Evolutionary conservation across 108 stramenopile genomes (phyloP).

Genomic region (Seminavis robusta): DNA sequence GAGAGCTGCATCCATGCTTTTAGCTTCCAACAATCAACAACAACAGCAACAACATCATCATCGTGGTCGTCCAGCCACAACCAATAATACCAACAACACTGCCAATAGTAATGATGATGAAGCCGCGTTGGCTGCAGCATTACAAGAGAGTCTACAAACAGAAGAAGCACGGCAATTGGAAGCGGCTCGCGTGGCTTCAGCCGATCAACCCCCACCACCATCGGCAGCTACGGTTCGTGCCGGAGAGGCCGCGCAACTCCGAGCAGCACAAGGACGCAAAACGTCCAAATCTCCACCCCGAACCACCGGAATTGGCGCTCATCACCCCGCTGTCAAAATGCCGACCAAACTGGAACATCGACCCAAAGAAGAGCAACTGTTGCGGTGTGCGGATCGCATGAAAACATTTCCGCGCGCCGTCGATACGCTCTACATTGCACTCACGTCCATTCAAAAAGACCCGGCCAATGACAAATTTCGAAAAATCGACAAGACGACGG

Average conservation of each 20-base stretch:
- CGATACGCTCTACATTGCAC: constrained; percentile 61
- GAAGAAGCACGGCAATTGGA: constrained; percentile 2
- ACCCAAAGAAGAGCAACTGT: constrained; percentile 73
- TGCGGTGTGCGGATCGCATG: constrained; percentile 67
- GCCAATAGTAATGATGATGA: constrained; percentile 28
- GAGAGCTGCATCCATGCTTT: constrained; percentile 58
- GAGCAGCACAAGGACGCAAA: constrained; percentile 12
- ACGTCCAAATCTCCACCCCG: constrained; percentile 6
- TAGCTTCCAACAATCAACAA: constrained; percentile 14
- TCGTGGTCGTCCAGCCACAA: constrained; percentile 11
- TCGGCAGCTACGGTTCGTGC: constrained; percentile 44
- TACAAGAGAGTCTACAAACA: constrained; percentile 21
- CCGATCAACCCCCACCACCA: constrained; percentile 3
- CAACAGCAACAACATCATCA: constrained; percentile 5
- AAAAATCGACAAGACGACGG: constrained; percentile 53
- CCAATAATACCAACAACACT: background rate
- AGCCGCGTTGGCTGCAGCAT: constrained; percentile 17
- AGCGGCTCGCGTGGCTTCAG: constrained; percentile 5
- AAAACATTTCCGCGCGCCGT: constrained; percentile 66
- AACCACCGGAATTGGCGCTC: background rate
- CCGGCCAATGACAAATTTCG: constrained; percentile 59
- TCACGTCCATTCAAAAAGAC: constrained; percentile 45
- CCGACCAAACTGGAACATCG: constrained; percentile 68
- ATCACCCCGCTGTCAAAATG: constrained; percentile 66
- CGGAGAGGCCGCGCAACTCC: constrained; percentile 39